Conservation (phyloP, 176 grass and related monocot species). For the Oryza glaberrima region DNA sequence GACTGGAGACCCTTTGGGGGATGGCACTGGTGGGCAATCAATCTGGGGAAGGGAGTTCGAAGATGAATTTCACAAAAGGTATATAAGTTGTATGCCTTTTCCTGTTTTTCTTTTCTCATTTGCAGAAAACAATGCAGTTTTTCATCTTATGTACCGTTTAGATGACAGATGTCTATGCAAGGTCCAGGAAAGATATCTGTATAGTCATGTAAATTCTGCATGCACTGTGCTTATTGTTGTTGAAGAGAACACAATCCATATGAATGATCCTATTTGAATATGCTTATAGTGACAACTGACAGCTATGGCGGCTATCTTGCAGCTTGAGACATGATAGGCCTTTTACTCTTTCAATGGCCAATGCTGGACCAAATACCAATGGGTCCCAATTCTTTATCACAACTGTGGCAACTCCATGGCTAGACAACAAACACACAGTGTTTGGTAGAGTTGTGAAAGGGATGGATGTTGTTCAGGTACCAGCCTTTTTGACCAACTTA, state of each 20-base stretch:
- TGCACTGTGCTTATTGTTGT: neutral
- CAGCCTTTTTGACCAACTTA: slow-evolving; percentile 1
- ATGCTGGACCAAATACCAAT: slow-evolving; percentile 95
- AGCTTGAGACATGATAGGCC: slow-evolving; percentile 98
- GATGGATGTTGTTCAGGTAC: slow-evolving; percentile 99
- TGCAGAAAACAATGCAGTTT: slow-evolving; percentile 14
- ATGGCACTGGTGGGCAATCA: slow-evolving; percentile 98
- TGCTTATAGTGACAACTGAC: slow-evolving; percentile 9
- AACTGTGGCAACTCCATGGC: slow-evolving; percentile 95
- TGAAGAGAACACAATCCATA: neutral
- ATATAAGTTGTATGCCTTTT: neutral
- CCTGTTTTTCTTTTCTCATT: neutral
- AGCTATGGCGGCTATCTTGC: slow-evolving; percentile 37
- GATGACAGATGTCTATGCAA: neutral
- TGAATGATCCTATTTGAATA: neutral
- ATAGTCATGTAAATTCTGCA: slow-evolving; percentile 23
- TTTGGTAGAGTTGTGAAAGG: slow-evolving; percentile 98
- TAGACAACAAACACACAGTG: slow-evolving; percentile 98
- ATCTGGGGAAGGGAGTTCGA: slow-evolving; percentile 98
- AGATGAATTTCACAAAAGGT: slow-evolving; percentile 99
- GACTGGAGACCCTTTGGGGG: slow-evolving; percentile 95
- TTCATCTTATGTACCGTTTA: slow-evolving; percentile 25
- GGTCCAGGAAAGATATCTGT: neutral
- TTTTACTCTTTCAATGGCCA: slow-evolving; percentile 98
- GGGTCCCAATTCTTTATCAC: slow-evolving; percentile 99